Conservation (phyloP, 1,284 basidiomycete species). For the Ganoderma boninense region DNA sequence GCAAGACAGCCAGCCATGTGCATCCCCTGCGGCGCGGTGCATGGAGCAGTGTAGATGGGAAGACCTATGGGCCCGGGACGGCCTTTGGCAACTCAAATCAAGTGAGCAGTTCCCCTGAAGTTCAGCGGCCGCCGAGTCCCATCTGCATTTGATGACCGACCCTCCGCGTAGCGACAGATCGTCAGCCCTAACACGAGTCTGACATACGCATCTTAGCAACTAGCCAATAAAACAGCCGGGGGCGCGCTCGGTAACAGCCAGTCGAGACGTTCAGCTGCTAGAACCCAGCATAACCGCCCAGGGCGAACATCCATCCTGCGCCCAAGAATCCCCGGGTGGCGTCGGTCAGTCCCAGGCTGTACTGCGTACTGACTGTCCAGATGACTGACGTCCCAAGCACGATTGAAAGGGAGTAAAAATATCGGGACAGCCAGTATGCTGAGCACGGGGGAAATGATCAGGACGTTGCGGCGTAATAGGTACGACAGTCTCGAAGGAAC, state of each 20-base stretch:
- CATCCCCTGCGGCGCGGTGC: neutral
- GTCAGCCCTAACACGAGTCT: neutral
- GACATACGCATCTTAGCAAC: neutral
- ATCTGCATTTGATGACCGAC: neutral
- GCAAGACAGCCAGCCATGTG: neutral
- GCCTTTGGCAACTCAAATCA: neutral
- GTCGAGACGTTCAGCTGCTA: neutral
- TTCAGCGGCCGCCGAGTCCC: neutral
- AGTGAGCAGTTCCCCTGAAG: neutral
- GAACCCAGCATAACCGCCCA: neutral
- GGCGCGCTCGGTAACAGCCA: neutral
- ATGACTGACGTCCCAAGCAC: neutral
- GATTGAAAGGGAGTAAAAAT: neutral
- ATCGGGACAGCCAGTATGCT: neutral
- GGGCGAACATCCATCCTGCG: neutral
- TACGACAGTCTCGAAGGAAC: neutral
- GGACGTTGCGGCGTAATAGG: neutral
- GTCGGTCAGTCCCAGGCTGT: constrained; percentile 4
- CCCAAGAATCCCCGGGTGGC: constrained; percentile 12
- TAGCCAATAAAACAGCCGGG: neutral
- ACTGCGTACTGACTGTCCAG: constrained; percentile 9
- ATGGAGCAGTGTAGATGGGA: neutral
- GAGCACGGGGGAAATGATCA: neutral
- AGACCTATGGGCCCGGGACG: neutral
- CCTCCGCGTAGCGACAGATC: neutral